Percentiles rank a stretch among this genome's conserved stretches.
Conservation (phyloP, 2,329 filamentous ascomycete species). For the Arachnomyces sp. region DNA sequence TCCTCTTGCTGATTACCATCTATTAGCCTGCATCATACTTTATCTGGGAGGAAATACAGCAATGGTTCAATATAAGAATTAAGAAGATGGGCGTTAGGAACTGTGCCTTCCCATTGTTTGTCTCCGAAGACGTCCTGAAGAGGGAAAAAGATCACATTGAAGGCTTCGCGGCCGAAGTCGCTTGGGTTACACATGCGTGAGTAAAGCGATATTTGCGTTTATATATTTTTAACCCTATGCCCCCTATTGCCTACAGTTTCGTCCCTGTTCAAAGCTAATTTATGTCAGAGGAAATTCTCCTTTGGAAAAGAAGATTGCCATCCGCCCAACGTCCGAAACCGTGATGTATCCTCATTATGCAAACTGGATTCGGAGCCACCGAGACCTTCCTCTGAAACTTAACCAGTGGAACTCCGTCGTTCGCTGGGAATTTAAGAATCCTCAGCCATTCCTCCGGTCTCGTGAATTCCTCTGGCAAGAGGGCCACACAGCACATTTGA, state of each 20-base stretch:
- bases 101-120: slow-evolving; percentile 93
- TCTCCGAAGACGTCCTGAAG: slow-evolving; percentile 80
- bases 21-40: slow-evolving; percentile 54
- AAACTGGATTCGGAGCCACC: slow-evolving; percentile 94
- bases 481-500: slow-evolving; percentile 87
- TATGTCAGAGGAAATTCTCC: slow-evolving; percentile 71
- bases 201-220: slow-evolving; percentile 7
- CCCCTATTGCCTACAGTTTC: slow-evolving; percentile 8
- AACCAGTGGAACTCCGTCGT: slow-evolving; percentile 98
- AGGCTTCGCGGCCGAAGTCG: slow-evolving; percentile 76
- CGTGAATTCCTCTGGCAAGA: slow-evolving; percentile 98
- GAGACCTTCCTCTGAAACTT: slow-evolving; percentile 84
- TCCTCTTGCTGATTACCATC: slow-evolving; percentile 8
- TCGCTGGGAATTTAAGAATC: slow-evolving; percentile 95
- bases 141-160: slow-evolving; percentile 93
- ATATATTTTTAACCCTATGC: not conserved
- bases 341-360: slow-evolving; percentile 96
- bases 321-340: slow-evolving; percentile 62
- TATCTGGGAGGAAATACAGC: slow-evolving; percentile 62
- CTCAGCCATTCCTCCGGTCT: slow-evolving; percentile 75
- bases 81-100: slow-evolving; percentile 90
- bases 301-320: slow-evolving; percentile 70
- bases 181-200: slow-evolving; percentile 46
- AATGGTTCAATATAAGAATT: slow-evolving; percentile 58
- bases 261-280: slow-evolving; percentile 16